phyloP scores from a whole-genome alignment of 2,329 filamentous ascomycete species.

The Fusarium decemcellulare region DNA sequence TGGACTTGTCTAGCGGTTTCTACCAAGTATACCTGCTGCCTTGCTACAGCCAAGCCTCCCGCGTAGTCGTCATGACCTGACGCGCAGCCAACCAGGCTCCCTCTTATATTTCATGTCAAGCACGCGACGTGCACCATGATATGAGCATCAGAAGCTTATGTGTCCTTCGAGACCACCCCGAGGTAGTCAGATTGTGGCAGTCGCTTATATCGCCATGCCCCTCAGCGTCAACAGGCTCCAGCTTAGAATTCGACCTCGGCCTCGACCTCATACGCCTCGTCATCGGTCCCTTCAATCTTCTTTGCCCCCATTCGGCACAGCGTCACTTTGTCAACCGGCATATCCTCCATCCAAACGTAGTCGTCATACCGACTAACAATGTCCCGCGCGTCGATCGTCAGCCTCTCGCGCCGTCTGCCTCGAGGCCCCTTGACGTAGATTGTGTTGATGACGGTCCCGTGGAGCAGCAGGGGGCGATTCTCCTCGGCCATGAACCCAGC shows the following conservation, averaged over 20 bases:
- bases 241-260: conserved; percentile 60
- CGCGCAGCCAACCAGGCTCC: conserved; percentile 6
- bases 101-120: background rate
- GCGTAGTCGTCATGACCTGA: background rate
- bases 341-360: conserved; percentile 78
- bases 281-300: conserved; percentile 68
- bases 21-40: background rate
- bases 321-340: conserved; percentile 78
- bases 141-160: conserved; percentile 5
- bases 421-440: conserved; percentile 73
- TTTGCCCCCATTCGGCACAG: conserved; percentile 93
- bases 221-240: conserved; percentile 22
- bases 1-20: background rate
- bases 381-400: conserved; percentile 68
- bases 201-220: background rate
- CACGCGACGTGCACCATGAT: background rate
- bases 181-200: background rate
- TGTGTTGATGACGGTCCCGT: conserved; percentile 90
- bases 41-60: background rate
- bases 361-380: conserved; percentile 73
- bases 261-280: conserved; percentile 68
- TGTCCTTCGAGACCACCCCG: background rate
- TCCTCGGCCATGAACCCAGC: conserved; percentile 71
- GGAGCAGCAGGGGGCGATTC: conserved; percentile 77
- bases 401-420: conserved; percentile 51